Percentiles rank a stretch among this genome's conserved stretches.
Evolutionary conservation across 73 alveolate genomes (phyloP).

Genomic region (Uronychia binucleata): DNA sequence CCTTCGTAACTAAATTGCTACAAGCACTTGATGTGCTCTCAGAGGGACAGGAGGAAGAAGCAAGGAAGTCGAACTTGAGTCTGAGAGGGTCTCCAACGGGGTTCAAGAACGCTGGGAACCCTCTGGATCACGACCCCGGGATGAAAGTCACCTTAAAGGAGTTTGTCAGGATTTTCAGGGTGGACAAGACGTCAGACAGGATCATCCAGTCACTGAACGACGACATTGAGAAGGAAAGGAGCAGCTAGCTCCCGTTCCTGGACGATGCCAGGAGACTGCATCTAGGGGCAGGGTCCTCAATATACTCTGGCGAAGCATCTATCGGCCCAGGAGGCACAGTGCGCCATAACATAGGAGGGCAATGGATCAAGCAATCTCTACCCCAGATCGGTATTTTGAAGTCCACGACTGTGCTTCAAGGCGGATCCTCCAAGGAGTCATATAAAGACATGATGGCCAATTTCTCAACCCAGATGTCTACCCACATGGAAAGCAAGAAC

Average conservation of each 20-base stretch:
- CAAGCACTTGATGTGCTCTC: conserved; percentile 4
- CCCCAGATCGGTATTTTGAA: no score
- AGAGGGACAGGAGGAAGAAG: background rate
- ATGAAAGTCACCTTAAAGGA: background rate
- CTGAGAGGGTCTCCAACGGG: no score
- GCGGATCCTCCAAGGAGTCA: no score
- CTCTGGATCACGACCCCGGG: no score
- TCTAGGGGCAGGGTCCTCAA: background rate
- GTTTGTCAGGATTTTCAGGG: background rate
- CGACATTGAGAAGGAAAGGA: background rate
- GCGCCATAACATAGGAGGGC: background rate
- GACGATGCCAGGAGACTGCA: background rate
- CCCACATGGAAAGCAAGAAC: no score
- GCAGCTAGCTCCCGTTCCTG: background rate
- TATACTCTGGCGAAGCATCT: background rate
- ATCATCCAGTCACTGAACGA: background rate
- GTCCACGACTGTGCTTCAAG: no score
- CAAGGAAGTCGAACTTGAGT: background rate
- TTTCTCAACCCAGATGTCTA: no score
- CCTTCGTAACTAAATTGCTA: conserved; percentile 26
- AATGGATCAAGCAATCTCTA: background rate
- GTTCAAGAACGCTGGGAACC: no score
- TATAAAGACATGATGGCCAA: no score
- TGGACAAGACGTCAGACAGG: background rate
- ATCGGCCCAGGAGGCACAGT: background rate